Evolutionary conservation across 2,329 filamentous ascomycete species (phyloP), one percentile per base, ranked within the genome.

Genomic region (Amesomyces nigricolor): DNA sequence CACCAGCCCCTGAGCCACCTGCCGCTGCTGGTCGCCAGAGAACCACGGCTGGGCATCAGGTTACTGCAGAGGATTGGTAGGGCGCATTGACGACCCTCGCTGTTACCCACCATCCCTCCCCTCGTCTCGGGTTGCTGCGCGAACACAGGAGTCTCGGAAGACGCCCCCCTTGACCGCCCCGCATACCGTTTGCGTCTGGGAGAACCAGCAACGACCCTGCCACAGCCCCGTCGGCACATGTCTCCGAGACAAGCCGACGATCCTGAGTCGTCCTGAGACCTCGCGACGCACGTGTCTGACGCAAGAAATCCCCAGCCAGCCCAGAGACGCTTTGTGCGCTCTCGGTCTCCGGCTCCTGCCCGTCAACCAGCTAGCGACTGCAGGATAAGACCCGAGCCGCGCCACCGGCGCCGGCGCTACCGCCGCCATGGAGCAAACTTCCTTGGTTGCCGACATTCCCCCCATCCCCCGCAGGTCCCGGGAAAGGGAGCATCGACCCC

Each of bases 391-490:
- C 35, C 43, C 47, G 53, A 51, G 29, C 43, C 47, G 38, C 30
- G 29, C 47, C 43, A 38, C 30, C 22, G 53, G 47, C 60, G 60
- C 56, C 54, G 58, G 54, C 54, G 52, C 48, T 53, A 30, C 53
- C 58, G 58, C 61, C 58, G 54, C 35, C 37, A 65, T 64, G 64
- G 62, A 66, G 6, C 54, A 57, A 26, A 57, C 62, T 19, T 59
- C 55, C 30, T 45, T 61, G 30, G 50, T 57, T 39, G 51, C 61
- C 43, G 45, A 51, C 47, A 50, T 59, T 30, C 62, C 63, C 42
- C 59, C 62, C 43, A 61, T 66, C 43, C 62, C 63, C 45, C 63
- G 63, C 30, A 62, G 57, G 53, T 58, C 58, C 50, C 63, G 63
- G 49, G 63, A 64, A 39, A 54, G 61, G 48, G 63, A 64, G 17